Percentiles rank a stretch among this genome's conserved stretches.
These are phyloP conservation scores for Salinomyces thailandicus DNA, from an alignment of 2,329 filamentous ascomycete genomes.

Conservation along the genomic window DNA sequence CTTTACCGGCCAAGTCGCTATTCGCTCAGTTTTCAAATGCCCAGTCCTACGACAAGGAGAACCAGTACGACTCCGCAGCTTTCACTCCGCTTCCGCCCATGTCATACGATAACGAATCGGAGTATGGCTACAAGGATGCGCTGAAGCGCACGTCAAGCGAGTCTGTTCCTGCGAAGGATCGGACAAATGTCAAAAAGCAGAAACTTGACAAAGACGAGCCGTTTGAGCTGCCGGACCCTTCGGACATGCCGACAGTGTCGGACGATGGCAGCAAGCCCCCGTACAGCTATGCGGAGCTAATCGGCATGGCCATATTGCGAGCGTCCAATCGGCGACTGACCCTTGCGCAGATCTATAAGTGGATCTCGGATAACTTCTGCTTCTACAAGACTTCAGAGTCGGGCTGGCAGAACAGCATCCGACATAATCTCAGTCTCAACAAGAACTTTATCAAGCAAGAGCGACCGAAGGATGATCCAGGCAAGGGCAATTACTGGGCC, in stretches of 20 bases:
- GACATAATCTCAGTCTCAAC: constrained; percentile 93
- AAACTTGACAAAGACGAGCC: constrained; percentile 45
- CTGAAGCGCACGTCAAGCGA: constrained; percentile 59
- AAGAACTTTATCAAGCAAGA: constrained; percentile 96
- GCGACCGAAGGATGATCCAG: constrained; percentile 89
- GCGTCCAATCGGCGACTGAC: constrained; percentile 76
- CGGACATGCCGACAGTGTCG: constrained; percentile 68
- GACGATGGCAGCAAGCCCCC: constrained; percentile 84
- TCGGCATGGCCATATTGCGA: constrained; percentile 91
- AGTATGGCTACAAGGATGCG: constrained; percentile 34
- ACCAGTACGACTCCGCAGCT: constrained; percentile 14
- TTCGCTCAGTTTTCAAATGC: constrained; percentile 3
- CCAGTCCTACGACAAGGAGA: constrained; percentile 8
- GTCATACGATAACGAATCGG: constrained; percentile 30
- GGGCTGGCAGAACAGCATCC: constrained; percentile 98
- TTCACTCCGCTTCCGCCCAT: constrained; percentile 31
- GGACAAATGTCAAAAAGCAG: constrained; percentile 51
- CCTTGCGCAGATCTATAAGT: constrained; percentile 93
- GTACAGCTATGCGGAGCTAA: constrained; percentile 88
- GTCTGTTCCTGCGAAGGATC: constrained; percentile 56
- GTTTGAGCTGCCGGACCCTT: constrained; percentile 53
- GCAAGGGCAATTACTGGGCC: constrained; percentile 95
- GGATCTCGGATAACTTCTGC: constrained; percentile 90
- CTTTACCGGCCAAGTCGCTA: constrained; percentile 13
- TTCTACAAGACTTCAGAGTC: constrained; percentile 79